A percentile compares a stretch with the other conserved stretches of the same genome.
These are phyloP conservation scores for Tagetes patula DNA, from an alignment of 129 eudicot species.

Conservation along the genomic window DNA sequence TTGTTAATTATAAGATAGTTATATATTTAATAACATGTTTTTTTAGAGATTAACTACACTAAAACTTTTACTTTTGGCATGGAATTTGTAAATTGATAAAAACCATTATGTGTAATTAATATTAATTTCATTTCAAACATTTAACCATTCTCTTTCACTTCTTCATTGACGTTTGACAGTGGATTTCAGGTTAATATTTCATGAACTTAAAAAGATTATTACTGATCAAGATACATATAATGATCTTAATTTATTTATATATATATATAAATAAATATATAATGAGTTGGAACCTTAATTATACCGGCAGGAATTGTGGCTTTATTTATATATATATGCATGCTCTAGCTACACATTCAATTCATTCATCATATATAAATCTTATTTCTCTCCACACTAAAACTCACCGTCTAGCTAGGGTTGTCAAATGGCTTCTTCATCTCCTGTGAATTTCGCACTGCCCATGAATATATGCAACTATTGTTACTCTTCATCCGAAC, in stretches of 20 bases:
- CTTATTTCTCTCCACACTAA: too few relatives aligned
- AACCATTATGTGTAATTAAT: neutral
- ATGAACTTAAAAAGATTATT: neutral
- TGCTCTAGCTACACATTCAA: too few relatives aligned
- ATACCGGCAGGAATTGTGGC: neutral
- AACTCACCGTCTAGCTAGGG: conserved; percentile 31
- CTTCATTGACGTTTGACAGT: neutral
- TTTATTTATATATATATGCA: neutral
- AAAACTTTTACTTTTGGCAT: neutral
- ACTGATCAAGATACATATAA: neutral
- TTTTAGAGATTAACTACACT: too few relatives aligned
- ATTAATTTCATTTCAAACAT: neutral
- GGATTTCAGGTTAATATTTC: neutral
- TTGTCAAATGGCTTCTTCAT: conserved; percentile 36
- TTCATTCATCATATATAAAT: too few relatives aligned
- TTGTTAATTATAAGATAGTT: too few relatives aligned
- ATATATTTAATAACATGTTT: too few relatives aligned
- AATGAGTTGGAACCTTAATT: neutral
- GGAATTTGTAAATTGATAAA: neutral
- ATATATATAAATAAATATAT: neutral
- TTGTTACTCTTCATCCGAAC: conserved; percentile 34
- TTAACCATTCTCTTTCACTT: neutral
- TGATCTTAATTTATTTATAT: too few relatives aligned
- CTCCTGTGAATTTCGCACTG: too few relatives aligned
- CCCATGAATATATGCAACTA: neutral